Percentiles rank a stretch among this genome's conserved stretches.
These are phyloP conservation scores for Ophiocordyceps camponoti-floridani DNA, from an alignment of 2,329 filamentous ascomycete genomes.

Conservation along the genomic window DNA sequence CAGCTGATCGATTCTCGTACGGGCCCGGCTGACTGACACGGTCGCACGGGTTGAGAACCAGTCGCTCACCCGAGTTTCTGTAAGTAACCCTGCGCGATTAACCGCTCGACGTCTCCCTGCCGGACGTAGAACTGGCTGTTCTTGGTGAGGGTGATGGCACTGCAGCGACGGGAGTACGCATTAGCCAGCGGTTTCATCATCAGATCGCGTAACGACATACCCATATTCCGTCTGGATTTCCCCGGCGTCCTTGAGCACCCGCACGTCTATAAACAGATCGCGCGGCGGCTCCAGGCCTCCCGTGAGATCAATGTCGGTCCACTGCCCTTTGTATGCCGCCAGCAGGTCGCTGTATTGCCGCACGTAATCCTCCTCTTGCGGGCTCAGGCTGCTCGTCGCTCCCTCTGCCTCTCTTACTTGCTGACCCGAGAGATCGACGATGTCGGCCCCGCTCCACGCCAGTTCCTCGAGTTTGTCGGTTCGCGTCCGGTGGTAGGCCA, in stretches of 20 bases:
- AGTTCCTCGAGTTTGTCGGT: slow-evolving; percentile 85
- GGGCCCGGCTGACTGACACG: not conserved
- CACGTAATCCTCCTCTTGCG: slow-evolving; percentile 93
- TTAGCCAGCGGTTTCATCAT: slow-evolving; percentile 4
- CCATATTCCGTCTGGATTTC: slow-evolving; percentile 99
- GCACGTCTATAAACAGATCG: slow-evolving; percentile 91
- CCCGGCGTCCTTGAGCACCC: slow-evolving; percentile 88
- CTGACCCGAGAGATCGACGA: slow-evolving; percentile 51
- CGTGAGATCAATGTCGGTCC: slow-evolving; percentile 93
- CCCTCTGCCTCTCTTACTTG: slow-evolving; percentile 30
- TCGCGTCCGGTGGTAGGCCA: slow-evolving; percentile 83
- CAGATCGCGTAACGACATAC: slow-evolving; percentile 29
- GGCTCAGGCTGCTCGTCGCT: slow-evolving; percentile 62
- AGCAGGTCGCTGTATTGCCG: slow-evolving; percentile 80
- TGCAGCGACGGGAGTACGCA: slow-evolving; percentile 16
- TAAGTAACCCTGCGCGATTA: slow-evolving; percentile 89
- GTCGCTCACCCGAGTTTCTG: slow-evolving; percentile 49
- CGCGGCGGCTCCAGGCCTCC: slow-evolving; percentile 85
- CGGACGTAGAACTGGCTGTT: slow-evolving; percentile 97
- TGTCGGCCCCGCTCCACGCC: slow-evolving; percentile 78
- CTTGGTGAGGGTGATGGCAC: slow-evolving; percentile 87
- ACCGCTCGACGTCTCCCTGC: slow-evolving; percentile 82
- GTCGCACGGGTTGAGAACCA: not conserved
- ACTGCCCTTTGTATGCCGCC: slow-evolving; percentile 93
- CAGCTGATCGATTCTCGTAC: not conserved